Percentiles rank a stretch among this genome's conserved stretches.
Conservation (phyloP, 768 basidiomycete species). For the Erythrobasidium yunnanense region DNA sequence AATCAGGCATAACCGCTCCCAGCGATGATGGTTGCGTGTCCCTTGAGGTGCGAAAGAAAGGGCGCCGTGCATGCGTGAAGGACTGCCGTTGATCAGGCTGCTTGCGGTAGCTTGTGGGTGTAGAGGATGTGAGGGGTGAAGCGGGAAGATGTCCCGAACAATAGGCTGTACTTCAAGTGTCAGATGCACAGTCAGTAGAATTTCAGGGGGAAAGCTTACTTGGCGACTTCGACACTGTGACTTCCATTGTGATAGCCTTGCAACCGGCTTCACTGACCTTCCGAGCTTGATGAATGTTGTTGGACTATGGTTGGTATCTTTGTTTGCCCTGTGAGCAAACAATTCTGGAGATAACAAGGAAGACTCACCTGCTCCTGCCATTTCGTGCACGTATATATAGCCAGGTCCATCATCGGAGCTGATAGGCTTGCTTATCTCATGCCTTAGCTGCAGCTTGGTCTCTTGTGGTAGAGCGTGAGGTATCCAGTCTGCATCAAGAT, state of each 20-base stretch:
- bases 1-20: conserved; percentile 26
- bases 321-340: too few relatives aligned
- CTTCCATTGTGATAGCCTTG: conserved; percentile 20
- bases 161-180: conserved; percentile 13
- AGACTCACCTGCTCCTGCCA: not conserved
- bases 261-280: conserved; percentile 22
- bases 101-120: conserved; percentile 1
- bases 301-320: too few relatives aligned
- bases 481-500: conserved; percentile 22
- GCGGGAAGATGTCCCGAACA: conserved; percentile 29
- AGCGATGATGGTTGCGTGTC: conserved; percentile 6
- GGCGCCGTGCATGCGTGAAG: conserved; percentile 19
- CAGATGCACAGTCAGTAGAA: not conserved
- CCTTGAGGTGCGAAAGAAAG: conserved; percentile 9
- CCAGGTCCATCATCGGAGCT: not conserved
- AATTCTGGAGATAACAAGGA: too few relatives aligned
- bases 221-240: conserved; percentile 21
- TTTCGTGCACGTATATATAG: conserved; percentile 28
- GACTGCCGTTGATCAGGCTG: not conserved
- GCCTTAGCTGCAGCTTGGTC: conserved; percentile 27
- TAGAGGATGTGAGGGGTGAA: conserved; percentile 21
- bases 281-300: conserved; percentile 29
- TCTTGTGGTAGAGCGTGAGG: conserved; percentile 18
- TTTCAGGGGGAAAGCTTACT: not conserved
- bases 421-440: conserved; percentile 26